Evolutionary conservation across 2,329 filamentous ascomycete species (phyloP), one percentile per base, ranked within the genome.

Genomic region (Colletotrichum acutatum): DNA sequence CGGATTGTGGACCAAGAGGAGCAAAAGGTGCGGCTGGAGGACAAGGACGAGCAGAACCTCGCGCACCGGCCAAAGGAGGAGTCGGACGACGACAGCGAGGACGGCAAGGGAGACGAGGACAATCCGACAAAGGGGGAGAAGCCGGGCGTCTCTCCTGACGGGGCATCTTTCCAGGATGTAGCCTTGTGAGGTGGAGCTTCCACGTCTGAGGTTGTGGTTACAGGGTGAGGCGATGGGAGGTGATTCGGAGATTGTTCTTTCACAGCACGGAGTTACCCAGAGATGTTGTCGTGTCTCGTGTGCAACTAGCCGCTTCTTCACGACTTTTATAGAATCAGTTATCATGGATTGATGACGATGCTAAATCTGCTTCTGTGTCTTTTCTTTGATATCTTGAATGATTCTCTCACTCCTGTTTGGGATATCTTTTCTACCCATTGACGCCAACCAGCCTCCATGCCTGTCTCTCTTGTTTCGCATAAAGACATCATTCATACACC

Each of bases 81-180:
- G 42, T 75, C 65, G 59, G 66, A 70, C 16, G 64, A 60, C 53
- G 61, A 34, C 32, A 78, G 72, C 24, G 79, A 80, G 16, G 79
- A 80, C 14, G 76, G 78, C 8, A 78, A 79, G 6, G 82, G 83
- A 7, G 80, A 82, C 42, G 75, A 79, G 4, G 78, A 78, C 53
- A 80, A 80, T 26, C 79, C 78, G 37, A 70, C 28, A 46, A 64
- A 64, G 61, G 79, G 82, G 19, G 80, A 82, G 59, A 86, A 85
- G 74, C 81, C 84, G 0, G 82, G 83, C 19, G 81, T 83, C 54
- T 88, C 88, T 7, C 86, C 89, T 22, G 89, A 90, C 75, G 87
- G 88, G 0, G 85, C 86, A 5, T 89, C 89, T n/a, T 92, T 92
- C 80, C 90, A 92, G 77, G 89, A 92, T 76, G 90, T 92, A 59